Evolutionary conservation across 305 asterid species (phyloP), one percentile per base, ranked within the genome.

Genomic region (Solanum hybrid): DNA sequence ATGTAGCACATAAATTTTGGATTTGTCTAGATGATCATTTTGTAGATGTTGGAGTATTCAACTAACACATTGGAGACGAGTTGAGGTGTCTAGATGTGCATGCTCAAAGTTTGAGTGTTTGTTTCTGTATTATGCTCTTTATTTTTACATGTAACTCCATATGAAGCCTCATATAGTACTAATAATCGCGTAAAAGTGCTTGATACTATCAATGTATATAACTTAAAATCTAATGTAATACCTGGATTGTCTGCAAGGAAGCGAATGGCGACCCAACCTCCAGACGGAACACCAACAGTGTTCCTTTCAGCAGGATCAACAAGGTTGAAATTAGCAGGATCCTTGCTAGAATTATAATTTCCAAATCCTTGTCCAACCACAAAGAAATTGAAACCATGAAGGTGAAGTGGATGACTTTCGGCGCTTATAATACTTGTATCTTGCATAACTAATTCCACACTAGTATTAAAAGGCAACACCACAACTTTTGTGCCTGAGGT

Each of bases 191-290:
- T 24, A 82, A 28, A 5, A 71, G 4, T 11, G 9, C 20, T 29
- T 88, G 39, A 42, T 29, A 33, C 11, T 39, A 14, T 14, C 14
- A 24, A 3, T 39, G n/a, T 81, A 81, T 40, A 0, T 1, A 40
- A 39, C 67, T 39, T 39, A 3, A 81, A 81, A 14, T 81, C 2
- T 24, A 81, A 0, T 88, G 39, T n/a, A 61, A 35, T 84, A 95
- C 97, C 98, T 92, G 98, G 97, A 93, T 96, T 96, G 89, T 96
- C 98, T 0, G 97, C 98, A 29, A 89, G 91, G 89, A 96, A 95
- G 35, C 98, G 95, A 89, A 96, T 90, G 5, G 96, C 97, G 13
- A 96, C 93, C 98, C 98, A 95, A 2, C 98, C 98, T 1, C 97
- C 98, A 5, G 96, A 76, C 0, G 98, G 98, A 6, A 96, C 97